These are phyloP conservation scores for Tagetes erecta DNA, from an alignment of 129 eudicot genomes.

Conservation along the genomic window DNA sequence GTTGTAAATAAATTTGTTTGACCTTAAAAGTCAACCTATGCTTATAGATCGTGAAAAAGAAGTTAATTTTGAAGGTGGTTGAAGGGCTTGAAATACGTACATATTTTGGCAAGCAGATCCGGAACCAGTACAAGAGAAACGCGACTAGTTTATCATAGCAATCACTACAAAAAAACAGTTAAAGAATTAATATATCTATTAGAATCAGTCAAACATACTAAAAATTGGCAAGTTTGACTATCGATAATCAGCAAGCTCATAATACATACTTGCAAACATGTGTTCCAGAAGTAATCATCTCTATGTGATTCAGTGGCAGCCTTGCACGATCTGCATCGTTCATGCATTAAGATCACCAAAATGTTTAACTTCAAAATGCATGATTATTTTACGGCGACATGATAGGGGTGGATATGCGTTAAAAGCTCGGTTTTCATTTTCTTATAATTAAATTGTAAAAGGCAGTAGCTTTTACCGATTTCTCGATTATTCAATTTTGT, in stretches of 20 bases:
- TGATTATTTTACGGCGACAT: neutral
- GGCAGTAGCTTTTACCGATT: constrained; percentile 48
- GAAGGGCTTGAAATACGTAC: constrained; percentile 45
- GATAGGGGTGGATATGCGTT: neutral
- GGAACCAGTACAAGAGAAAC: constrained; percentile 88
- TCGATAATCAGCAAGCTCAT: neutral
- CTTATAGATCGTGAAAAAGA: neutral
- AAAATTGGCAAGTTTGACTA: neutral
- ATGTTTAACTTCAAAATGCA: neutral
- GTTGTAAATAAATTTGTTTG: neutral
- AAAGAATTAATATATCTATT: neutral
- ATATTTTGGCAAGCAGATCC: constrained; percentile 66
- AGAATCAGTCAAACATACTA: constrained; percentile 2
- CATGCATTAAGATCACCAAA: constrained; percentile 13
- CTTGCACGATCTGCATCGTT: constrained; percentile 68
- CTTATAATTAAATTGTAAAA: neutral
- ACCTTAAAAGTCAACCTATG: neutral
- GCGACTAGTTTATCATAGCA: constrained; percentile 81
- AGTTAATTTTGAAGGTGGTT: neutral
- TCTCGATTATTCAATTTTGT: constrained; percentile 66
- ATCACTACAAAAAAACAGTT: constrained; percentile 53
- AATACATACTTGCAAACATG: constrained; percentile 68
- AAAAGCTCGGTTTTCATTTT: constrained; percentile 2
- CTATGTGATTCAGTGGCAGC: constrained; percentile 72
- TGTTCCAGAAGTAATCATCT: constrained; percentile 66